These are phyloP conservation scores for Bryoerythrophyllum caledonicum DNA, from an alignment of 225 moss, liverwort and hornwort genomes.

Conservation along the genomic window DNA sequence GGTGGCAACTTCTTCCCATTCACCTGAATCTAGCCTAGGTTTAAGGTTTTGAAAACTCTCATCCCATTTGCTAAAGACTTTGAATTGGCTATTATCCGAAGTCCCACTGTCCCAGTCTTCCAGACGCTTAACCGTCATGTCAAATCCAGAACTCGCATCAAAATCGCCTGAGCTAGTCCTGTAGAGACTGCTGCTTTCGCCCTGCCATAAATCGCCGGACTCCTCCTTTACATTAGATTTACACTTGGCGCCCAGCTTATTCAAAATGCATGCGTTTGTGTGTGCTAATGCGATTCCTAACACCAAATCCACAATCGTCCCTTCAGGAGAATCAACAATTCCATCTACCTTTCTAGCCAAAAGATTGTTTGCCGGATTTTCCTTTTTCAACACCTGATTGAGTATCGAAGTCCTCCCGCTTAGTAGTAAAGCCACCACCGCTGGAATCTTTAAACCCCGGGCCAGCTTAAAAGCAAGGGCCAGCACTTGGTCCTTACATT, in stretches of 20 bases:
- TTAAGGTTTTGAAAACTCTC: constrained; percentile 76
- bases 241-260: constrained; percentile 70
- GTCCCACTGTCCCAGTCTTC: constrained; percentile 65
- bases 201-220: constrained; percentile 62
- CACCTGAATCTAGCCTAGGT: constrained; percentile 71
- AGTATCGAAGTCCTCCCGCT: constrained; percentile 71
- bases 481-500: constrained; percentile 83
- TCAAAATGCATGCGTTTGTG: constrained; percentile 73
- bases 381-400: constrained; percentile 57
- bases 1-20: constrained; percentile 88
- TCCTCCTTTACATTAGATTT: constrained; percentile 71
- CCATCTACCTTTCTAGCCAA: constrained; percentile 69
- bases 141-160: constrained; percentile 58
- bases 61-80: constrained; percentile 81
- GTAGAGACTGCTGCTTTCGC: constrained; percentile 55
- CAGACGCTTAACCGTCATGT: constrained; percentile 64
- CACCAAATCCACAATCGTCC: constrained; percentile 93
- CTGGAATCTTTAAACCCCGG: constrained; percentile 68
- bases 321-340: constrained; percentile 72
- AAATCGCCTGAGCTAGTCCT: constrained; percentile 62
- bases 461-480: constrained; percentile 84
- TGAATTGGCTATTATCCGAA: constrained; percentile 60
- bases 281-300: constrained; percentile 95
- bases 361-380: constrained; percentile 34
- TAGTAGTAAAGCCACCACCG: constrained; percentile 81